A percentile compares a stretch with the other conserved stretches of the same genome.
Evolutionary conservation across 2,329 filamentous ascomycete genomes (phyloP).

Genomic region (Aspergillus uvarum): DNA sequence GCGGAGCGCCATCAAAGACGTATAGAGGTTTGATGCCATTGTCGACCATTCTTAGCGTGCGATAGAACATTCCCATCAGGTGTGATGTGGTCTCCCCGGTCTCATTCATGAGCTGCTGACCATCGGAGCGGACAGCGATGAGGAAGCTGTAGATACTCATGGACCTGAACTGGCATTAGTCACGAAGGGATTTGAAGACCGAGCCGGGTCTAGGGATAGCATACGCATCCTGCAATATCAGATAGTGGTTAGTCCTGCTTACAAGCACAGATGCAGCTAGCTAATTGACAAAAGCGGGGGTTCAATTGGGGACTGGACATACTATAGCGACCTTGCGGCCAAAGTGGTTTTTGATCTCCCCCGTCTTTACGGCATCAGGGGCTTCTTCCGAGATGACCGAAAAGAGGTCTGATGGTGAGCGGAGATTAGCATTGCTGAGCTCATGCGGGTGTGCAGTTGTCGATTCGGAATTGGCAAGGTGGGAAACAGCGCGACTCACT

Average conservation of each 20-base stretch:
- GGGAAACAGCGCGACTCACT: conserved; percentile 36
- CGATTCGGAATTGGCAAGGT: conserved; percentile 49
- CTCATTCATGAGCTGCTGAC: conserved; percentile 93
- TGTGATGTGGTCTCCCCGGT: conserved; percentile 96
- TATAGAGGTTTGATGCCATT: conserved; percentile 98
- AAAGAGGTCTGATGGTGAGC: conserved; percentile 59
- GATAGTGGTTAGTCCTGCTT: background rate
- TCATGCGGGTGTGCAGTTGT: conserved; percentile 50
- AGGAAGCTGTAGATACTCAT: conserved; percentile 99
- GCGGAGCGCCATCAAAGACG: conserved; percentile 94
- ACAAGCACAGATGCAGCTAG: background rate
- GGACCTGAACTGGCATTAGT: conserved; percentile 56
- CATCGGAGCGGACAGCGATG: conserved; percentile 93
- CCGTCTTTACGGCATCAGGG: conserved; percentile 91
- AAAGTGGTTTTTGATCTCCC: conserved; percentile 98
- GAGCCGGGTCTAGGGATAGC: conserved; percentile 10
- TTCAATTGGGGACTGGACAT: conserved; percentile 41
- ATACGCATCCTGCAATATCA: conserved; percentile 57
- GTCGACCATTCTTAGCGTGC: conserved; percentile 95
- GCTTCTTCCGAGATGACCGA: conserved; percentile 86
- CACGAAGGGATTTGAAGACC: background rate
- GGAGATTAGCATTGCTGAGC: conserved; percentile 15
- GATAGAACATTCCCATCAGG: conserved; percentile 99
- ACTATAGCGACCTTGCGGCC: conserved; percentile 97
- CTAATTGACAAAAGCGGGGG: conserved; percentile 20